Percentiles rank a stretch among this genome's conserved stretches.
Evolutionary conservation across 192 early-diverging fungal genomes (phyloP).

Genomic region (Lunasporangiospora selenospora): DNA sequence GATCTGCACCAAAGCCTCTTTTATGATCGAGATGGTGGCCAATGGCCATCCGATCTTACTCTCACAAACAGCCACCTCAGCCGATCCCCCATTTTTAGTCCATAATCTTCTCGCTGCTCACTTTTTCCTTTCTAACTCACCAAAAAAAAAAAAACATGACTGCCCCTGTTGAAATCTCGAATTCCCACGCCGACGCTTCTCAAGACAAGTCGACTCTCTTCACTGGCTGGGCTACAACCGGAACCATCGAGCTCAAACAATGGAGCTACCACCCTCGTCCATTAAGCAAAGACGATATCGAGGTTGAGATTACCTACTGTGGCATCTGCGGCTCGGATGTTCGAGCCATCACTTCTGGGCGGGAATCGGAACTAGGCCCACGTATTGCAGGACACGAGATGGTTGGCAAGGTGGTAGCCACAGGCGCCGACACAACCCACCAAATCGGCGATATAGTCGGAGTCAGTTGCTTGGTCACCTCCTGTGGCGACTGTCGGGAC

Average conservation of each 20-base stretch:
- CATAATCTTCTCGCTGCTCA: no score
- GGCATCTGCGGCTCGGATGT: conserved; percentile 77
- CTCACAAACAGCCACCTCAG: no score
- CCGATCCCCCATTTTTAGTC: no score
- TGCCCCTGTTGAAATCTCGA: no score
- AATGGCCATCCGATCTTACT: no score
- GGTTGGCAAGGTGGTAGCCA: conserved; percentile 30
- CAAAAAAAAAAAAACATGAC: no score
- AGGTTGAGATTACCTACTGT: conserved; percentile 74
- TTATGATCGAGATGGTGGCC: no score
- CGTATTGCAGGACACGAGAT: conserved; percentile 52
- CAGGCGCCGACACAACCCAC: conserved; percentile 36
- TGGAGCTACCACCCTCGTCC: conserved; percentile 61
- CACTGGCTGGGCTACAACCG: no score
- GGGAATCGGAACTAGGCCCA: conserved; percentile 42
- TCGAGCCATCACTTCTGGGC: conserved; percentile 63
- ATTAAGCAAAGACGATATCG: conserved; percentile 60
- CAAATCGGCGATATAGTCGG: conserved; percentile 65
- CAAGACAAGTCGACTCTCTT: no score
- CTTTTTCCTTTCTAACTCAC: no score
- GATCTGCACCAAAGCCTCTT: no score
- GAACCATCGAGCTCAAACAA: conserved; percentile 14
- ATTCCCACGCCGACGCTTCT: no score
- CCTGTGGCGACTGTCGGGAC: conserved; percentile 50
- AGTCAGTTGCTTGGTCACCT: conserved; percentile 63